Evolutionary conservation across 495 filamentous ascomycete species (phyloP), one percentile per base, ranked within the genome.

Genomic region (Aspergillus leporis): DNA sequence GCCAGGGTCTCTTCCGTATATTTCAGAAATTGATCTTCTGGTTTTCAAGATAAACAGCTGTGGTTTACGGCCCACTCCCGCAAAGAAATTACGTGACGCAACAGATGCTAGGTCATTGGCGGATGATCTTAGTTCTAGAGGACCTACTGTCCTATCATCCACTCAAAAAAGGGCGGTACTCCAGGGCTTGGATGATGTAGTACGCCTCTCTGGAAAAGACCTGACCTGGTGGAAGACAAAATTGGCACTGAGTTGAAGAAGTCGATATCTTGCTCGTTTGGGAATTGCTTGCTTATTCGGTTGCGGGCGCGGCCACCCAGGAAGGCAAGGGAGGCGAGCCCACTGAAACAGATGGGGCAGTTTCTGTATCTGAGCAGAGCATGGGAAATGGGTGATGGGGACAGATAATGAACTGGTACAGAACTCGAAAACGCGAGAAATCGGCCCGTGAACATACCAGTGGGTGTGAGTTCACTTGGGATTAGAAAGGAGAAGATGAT

Each of bases 171-270:
- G n/a, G 3, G 41, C 41, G 5, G 41, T 45, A 6, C 41, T 45
- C 19, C 41, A 45, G 41, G 41, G 41, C 19, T 22, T 45, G 41
- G 41, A 45, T 19, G 41, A 45, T 45, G 41, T 45, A 45, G 41
- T 22, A 19, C 41, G 19, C n/a, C 41, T 45, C 19, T 45, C 41
- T 45, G n/a, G 41, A 19, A 45, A 45, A 45, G 41, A 45, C 19
- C 41, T 4, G 41, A 12, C 41, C 10, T 45, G 41, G 41, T 45
- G 41, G 41, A 45, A 45, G 41, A 8, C n/a, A 19, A 45, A 45
- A 45, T 12, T 45, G 41, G 41, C 41, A 19, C 19, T 45, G 41
- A 45, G 41, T 22, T 45, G 41, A 45, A 10, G 34, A 38, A 10
- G 34, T 38, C 34, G 14, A 38, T 14, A 38, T 38, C 34, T 38